Evolutionary conservation across 257 asterid species (phyloP).

Genomic region (Anisodus acutangulus): DNA sequence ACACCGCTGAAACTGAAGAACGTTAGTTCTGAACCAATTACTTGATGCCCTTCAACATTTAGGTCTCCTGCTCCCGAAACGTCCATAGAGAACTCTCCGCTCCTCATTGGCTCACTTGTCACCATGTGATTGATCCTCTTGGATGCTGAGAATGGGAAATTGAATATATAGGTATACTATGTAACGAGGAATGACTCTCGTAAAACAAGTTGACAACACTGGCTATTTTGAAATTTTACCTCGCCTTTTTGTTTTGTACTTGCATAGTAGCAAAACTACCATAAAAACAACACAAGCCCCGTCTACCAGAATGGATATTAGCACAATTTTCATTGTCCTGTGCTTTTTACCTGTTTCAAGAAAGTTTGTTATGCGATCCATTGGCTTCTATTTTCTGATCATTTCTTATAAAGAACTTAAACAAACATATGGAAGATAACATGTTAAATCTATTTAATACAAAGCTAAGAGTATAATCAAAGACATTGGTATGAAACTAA

Average conservation of each 20-base stretch:
- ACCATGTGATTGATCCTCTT: conserved; percentile 35
- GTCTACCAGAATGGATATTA: conserved; percentile 38
- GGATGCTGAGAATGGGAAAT: conserved; percentile 34
- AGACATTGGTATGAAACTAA: no score
- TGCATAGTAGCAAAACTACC: conserved; percentile 49
- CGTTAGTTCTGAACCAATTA: conserved; percentile 57
- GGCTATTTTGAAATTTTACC: conserved; percentile 43
- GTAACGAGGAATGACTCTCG: not conserved
- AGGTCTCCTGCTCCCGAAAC: conserved; percentile 48
- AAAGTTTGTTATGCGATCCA: not conserved
- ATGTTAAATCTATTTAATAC: no score
- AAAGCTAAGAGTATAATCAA: no score
- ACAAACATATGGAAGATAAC: not conserved
- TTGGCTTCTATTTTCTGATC: not conserved
- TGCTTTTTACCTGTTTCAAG: conserved; percentile 41
- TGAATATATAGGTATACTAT: not conserved
- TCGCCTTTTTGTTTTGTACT: conserved; percentile 35
- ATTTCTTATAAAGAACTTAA: no score
- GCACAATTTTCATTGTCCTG: conserved; percentile 35
- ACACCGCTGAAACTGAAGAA: conserved; percentile 58
- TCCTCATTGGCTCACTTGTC: conserved; percentile 35
- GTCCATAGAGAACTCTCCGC: conserved; percentile 52
- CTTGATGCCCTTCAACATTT: conserved; percentile 52
- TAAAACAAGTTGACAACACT: not conserved
- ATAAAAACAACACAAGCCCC: conserved; percentile 47